These are phyloP conservation scores for Hibiscus mutabilis DNA, from an alignment of 345 rosid species.

Conservation along the genomic window DNA sequence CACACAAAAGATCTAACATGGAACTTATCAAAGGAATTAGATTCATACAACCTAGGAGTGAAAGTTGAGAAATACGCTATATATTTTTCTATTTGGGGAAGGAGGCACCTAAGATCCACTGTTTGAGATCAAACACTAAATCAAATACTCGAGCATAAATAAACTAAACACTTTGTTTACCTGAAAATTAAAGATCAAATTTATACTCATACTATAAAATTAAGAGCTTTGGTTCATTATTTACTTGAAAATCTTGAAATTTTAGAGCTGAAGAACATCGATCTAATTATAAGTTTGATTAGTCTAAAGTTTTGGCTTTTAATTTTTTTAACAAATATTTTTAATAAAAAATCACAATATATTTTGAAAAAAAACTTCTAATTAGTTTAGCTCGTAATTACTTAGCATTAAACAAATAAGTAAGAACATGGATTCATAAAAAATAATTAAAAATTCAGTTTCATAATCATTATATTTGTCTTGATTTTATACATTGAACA, in stretches of 20 bases:
- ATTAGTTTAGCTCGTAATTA: too few species aligned
- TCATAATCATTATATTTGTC: not conserved
- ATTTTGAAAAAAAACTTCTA: not conserved
- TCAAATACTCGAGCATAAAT: not conserved
- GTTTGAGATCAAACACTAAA: not conserved
- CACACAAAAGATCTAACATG: not conserved
- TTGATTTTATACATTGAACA: not conserved
- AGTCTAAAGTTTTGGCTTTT: too few species aligned
- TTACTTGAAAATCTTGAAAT: not conserved
- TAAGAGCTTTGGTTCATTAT: not conserved
- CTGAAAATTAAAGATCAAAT: not conserved
- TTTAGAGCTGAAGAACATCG: too few species aligned
- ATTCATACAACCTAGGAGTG: not conserved
- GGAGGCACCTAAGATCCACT: too few species aligned
- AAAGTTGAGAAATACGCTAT: not conserved
- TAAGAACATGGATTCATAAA: too few species aligned
- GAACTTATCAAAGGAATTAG: not conserved
- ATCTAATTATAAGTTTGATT: not conserved
- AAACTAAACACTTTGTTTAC: not conserved
- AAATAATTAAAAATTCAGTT: not conserved
- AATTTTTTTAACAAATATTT: too few species aligned
- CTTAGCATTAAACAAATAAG: too few species aligned
- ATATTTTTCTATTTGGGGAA: too few species aligned
- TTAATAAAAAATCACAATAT: not conserved
- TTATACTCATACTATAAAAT: not conserved